A percentile compares a stretch with the other conserved stretches of the same genome.
These are phyloP conservation scores for Zizania latifolia DNA, from an alignment of 176 grass and related monocot species.

Conservation along the genomic window DNA sequence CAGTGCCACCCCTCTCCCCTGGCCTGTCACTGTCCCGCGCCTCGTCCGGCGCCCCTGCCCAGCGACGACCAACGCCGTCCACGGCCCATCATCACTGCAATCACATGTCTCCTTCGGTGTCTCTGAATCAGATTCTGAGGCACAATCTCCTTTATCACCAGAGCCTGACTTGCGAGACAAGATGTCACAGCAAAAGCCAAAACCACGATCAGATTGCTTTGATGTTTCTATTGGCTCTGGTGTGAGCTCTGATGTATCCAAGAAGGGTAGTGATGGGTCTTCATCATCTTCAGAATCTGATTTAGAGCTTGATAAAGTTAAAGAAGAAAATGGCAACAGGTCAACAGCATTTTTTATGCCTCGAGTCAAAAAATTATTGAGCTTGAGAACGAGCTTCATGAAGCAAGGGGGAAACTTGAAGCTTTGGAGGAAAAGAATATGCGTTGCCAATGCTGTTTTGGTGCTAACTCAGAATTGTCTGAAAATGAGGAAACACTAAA, in stretches of 20 bases:
- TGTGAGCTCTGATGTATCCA: slow-evolving; percentile 41
- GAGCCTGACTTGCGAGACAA: slow-evolving; percentile 33
- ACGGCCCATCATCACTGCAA: slow-evolving; percentile 56
- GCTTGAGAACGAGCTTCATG: slow-evolving; percentile 65
- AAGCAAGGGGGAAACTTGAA: slow-evolving; percentile 48
- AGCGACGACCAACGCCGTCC: too few species aligned
- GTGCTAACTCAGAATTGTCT: slow-evolving; percentile 22
- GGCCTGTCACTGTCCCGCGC: too few species aligned
- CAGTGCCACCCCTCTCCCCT: too few species aligned
- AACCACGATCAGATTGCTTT: slow-evolving; percentile 27
- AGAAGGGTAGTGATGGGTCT: slow-evolving; percentile 65
- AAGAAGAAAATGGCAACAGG: slow-evolving; percentile 47
- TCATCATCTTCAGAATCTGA: slow-evolving; percentile 76
- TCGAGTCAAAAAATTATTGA: slow-evolving; percentile 66
- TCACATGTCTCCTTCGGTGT: slow-evolving; percentile 41
- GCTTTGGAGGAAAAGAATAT: slow-evolving; percentile 47
- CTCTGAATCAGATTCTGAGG: slow-evolving; percentile 66
- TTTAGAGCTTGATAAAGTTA: slow-evolving; percentile 51
- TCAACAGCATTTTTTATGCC: slow-evolving; percentile 48
- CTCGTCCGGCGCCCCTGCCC: too few species aligned
- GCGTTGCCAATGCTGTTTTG: slow-evolving; percentile 9
- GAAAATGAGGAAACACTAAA: slow-evolving; percentile 35
- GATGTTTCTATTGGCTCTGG: slow-evolving; percentile 51
- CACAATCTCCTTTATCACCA: slow-evolving; percentile 34
- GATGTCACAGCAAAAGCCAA: slow-evolving; percentile 22